Base-by-base conservation (phyloP, 495 filamentous ascomycete species). In the Hypoxylon cercidicola region DNA sequence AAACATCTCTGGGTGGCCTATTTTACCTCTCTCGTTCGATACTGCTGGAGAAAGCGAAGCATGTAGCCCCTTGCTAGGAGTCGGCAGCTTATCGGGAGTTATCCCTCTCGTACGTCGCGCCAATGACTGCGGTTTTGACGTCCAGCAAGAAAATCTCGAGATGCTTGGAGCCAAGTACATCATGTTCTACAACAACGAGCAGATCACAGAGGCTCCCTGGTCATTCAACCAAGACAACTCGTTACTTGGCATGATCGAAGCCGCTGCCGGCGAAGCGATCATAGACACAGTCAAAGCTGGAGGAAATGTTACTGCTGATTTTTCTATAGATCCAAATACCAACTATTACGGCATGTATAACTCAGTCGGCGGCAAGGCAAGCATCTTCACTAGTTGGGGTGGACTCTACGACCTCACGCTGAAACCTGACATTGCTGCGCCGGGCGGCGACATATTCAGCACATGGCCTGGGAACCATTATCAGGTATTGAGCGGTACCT, bases 391-490 rank as follows among this genome's bases (percentile, higher is more conserved):
- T 13, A 77, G 74, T 21, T 84, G 80, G 76, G 84, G 81, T 0
- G 77, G 77, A 20, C 78, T 75, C 0, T 78, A 74, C 46, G 76
- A 81, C 34, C 68, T 79, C 5, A 67, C 74, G 10, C 71, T 82
- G 16, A 80, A 81, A 54, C 77, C 83, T 0, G 76, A 82, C 41
- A 66, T 82, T 41, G 73, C 75, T 19, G 81, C 78, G 1, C 79
- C 79, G 0, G 84, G 83, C 20, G 75, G 76, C 5, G 69, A 77
- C 32, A 85, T 86, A 56, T 67, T 83, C 41, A 78, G 76, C 25
- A 84, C 82, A 2, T 78, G 72, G 19, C 62, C 64, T 10, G 52
- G 78, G 7, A 65, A 75, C 4, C 50, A 71, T 5, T 84, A 81
- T 57, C 73, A 66, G 3, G 65, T 80, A 0, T 59, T 80, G 4